A percentile compares a stretch with the other conserved stretches of the same genome.
Evolutionary conservation across 495 filamentous ascomycete genomes (phyloP).

Genomic region (Aspergillus baeticus): DNA sequence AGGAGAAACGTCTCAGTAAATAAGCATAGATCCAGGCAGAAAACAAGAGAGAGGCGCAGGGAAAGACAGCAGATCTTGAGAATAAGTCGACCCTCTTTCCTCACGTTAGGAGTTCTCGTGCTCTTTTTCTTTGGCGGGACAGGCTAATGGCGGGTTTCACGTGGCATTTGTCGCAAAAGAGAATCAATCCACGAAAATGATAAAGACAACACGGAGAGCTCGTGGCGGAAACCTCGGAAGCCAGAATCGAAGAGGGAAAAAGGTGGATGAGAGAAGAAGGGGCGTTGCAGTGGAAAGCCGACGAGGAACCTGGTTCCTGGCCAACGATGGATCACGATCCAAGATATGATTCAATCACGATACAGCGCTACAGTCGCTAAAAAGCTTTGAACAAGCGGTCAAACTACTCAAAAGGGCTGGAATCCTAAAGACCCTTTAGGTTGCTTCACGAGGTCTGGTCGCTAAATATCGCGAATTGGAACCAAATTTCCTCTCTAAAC

Average conservation of each 20-base stretch:
- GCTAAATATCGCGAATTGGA: no score
- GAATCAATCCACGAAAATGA: no score
- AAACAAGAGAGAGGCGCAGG: background rate
- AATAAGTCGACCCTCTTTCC: background rate
- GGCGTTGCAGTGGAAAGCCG: background rate
- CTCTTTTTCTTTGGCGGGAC: slow-evolving; percentile 12
- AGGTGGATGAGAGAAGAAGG: background rate
- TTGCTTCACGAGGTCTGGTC: background rate
- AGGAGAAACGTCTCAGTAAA: slow-evolving; percentile 3
- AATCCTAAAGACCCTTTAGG: background rate
- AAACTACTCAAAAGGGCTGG: slow-evolving; percentile 2
- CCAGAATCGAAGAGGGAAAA: background rate
- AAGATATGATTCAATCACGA: background rate
- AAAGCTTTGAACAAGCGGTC: slow-evolving; percentile 6
- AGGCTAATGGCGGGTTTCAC: slow-evolving; percentile 9
- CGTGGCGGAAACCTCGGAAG: background rate
- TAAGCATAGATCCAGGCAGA: background rate
- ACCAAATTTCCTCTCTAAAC: no score
- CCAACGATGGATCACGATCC: background rate
- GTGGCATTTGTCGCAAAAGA: slow-evolving; percentile 1
- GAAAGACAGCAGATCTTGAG: background rate
- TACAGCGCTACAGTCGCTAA: background rate
- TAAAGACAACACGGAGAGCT: background rate
- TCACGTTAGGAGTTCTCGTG: background rate
- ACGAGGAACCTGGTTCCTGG: background rate